A percentile compares a stretch with the other conserved stretches of the same genome.
Conservation (phyloP, 164 flowering plant species). For the Akebia trifoliata region DNA sequence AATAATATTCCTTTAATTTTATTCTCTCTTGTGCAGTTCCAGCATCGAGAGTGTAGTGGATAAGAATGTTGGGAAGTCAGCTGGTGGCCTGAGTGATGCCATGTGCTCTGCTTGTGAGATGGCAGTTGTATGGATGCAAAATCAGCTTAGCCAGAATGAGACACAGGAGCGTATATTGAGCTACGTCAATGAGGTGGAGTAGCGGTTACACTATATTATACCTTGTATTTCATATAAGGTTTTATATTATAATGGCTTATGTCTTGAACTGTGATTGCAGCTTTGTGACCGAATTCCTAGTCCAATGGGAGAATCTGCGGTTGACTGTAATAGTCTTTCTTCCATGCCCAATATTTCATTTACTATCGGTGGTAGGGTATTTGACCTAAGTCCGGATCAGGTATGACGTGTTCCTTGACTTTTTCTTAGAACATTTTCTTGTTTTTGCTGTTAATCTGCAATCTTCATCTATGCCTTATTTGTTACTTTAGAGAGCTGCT, state of each 20-base stretch:
- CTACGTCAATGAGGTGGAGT: slow-evolving; percentile 60
- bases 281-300: slow-evolving; percentile 81
- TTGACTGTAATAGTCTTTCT: slow-evolving; percentile 52
- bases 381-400: slow-evolving; percentile 63
- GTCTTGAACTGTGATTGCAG: slow-evolving; percentile 32
- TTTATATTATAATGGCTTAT: too few species aligned
- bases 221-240: not conserved
- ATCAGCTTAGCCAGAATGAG: slow-evolving; percentile 50
- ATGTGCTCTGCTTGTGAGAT: slow-evolving; percentile 73
- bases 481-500: too few species aligned
- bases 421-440: too few species aligned
- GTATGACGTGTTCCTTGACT: slow-evolving; percentile 30
- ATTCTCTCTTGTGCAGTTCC: slow-evolving; percentile 33
- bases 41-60: slow-evolving; percentile 73
- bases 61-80: slow-evolving; percentile 25
- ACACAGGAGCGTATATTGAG: slow-evolving; percentile 54
- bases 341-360: slow-evolving; percentile 67
- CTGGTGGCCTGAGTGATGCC: slow-evolving; percentile 38
- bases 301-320: slow-evolving; percentile 87
- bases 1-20: too few species aligned
- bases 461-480: too few species aligned
- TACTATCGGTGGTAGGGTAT: slow-evolving; percentile 61
- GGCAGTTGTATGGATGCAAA: slow-evolving; percentile 88
- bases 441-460: too few species aligned
- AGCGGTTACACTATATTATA: not conserved